Evolutionary conservation across 768 basidiomycete genomes (phyloP).

Genomic region (Suillus subluteus): DNA sequence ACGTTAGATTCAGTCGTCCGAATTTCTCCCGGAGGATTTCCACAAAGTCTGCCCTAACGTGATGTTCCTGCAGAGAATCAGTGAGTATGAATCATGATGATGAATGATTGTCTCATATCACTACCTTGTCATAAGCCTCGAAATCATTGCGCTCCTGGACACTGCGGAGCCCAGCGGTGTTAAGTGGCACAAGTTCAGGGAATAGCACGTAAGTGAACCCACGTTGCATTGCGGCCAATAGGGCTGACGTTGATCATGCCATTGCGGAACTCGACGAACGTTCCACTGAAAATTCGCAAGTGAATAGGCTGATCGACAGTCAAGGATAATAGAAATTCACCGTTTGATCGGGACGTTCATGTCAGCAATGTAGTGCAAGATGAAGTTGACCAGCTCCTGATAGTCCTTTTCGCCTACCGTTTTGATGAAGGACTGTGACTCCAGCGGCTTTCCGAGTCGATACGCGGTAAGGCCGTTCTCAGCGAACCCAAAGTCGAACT

Average conservation of each 20-base stretch:
- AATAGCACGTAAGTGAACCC: constrained; percentile 30
- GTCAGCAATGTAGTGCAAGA: constrained; percentile 92
- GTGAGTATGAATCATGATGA: background rate
- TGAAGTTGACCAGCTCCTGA: constrained; percentile 89
- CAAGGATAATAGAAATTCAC: constrained; percentile 40
- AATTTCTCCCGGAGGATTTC: constrained; percentile 83
- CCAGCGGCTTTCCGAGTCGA: constrained; percentile 74
- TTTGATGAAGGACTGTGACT: constrained; percentile 86
- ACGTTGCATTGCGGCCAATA: constrained; percentile 95
- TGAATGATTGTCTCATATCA: background rate
- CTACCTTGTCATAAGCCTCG: constrained; percentile 79
- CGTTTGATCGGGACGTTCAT: constrained; percentile 94
- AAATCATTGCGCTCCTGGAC: constrained; percentile 83
- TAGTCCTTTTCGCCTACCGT: constrained; percentile 91
- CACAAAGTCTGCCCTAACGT: constrained; percentile 75
- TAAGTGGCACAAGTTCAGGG: background rate
- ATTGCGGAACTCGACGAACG: constrained; percentile 94
- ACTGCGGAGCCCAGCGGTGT: constrained; percentile 41
- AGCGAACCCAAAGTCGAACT: constrained; percentile 90
- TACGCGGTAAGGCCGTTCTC: constrained; percentile 95
- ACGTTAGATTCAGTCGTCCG: constrained; percentile 55
- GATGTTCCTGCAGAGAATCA: constrained; percentile 53
- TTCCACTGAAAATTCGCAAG: constrained; percentile 65
- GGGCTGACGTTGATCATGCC: constrained; percentile 99
- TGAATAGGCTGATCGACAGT: constrained; percentile 1